These are phyloP conservation scores for Xerocomellus chrysenteron DNA, from an alignment of 768 basidiomycete genomes.

Conservation along the genomic window DNA sequence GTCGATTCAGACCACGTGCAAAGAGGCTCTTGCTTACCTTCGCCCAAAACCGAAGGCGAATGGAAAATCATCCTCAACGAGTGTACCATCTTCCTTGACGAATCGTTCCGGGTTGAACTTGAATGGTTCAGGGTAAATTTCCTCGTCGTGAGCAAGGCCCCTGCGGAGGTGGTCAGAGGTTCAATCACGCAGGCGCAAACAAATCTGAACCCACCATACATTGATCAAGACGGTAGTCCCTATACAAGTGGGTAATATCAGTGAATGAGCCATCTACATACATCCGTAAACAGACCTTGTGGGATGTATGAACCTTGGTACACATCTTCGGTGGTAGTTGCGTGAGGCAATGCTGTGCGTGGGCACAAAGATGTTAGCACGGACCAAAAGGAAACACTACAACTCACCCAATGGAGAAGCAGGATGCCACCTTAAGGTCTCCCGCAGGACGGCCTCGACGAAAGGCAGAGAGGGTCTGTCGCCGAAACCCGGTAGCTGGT, in stretches of 20 bases:
- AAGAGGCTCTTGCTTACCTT: conserved; percentile 12
- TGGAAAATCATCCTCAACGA: conserved; percentile 2
- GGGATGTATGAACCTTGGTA: conserved; percentile 28
- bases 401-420: conserved; percentile 20
- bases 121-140: conserved; percentile 39
- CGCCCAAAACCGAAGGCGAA: conserved; percentile 27
- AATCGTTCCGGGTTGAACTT: conserved; percentile 44
- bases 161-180: conserved; percentile 18
- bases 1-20: background rate
- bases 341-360: conserved; percentile 19
- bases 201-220: conserved; percentile 16
- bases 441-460: conserved; percentile 24
- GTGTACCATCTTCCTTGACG: conserved; percentile 17
- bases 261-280: background rate
- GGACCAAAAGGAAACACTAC: background rate
- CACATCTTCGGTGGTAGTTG: conserved; percentile 18
- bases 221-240: conserved; percentile 23
- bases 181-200: background rate
- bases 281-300: conserved; percentile 16
- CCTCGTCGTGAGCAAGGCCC: conserved; percentile 40
- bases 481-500: conserved; percentile 21
- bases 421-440: conserved; percentile 26
- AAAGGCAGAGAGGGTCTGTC: conserved; percentile 27
- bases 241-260: conserved; percentile 2
- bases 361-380: background rate